Evolutionary conservation across 2,329 filamentous ascomycete species (phyloP).

Genomic region (Tolypocladium nubicola): DNA sequence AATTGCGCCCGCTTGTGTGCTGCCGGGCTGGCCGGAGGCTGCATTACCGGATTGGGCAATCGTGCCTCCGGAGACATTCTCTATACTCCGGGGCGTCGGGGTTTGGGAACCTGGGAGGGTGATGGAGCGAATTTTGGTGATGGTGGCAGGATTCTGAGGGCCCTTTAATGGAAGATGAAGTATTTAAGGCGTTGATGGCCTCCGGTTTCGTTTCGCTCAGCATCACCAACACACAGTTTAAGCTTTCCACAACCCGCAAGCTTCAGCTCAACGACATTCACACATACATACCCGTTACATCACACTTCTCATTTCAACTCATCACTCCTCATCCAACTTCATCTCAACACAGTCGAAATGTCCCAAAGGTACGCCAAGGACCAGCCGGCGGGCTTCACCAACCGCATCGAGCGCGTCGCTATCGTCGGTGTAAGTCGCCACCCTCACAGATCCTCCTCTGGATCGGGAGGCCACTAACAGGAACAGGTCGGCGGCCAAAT

Average conservation of each 20-base stretch:
- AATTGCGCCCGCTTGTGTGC: neutral
- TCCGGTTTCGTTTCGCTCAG: neutral
- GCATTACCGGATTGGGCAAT: neutral
- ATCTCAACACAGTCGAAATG: neutral
- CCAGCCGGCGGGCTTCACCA: slow-evolving; percentile 14
- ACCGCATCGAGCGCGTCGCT: slow-evolving; percentile 26
- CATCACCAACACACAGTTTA: neutral
- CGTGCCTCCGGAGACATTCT: neutral
- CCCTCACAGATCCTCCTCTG: neutral
- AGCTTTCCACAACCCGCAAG: neutral
- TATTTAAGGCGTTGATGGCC: neutral
- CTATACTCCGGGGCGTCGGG: neutral
- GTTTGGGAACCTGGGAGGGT: neutral
- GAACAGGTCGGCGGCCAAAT: slow-evolving; percentile 28
- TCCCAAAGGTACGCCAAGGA: slow-evolving; percentile 10
- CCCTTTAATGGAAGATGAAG: neutral
- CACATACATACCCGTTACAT: neutral
- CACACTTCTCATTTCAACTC: neutral
- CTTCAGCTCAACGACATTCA: neutral
- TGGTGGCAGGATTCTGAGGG: neutral
- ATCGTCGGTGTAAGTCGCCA: slow-evolving; percentile 30
- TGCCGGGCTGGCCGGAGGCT: neutral
- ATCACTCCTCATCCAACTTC: neutral
- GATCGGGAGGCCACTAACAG: neutral
- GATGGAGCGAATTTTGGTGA: neutral